phyloP scores from a whole-genome alignment of 331 rosid genomes.

The Telfairia occidentalis region DNA sequence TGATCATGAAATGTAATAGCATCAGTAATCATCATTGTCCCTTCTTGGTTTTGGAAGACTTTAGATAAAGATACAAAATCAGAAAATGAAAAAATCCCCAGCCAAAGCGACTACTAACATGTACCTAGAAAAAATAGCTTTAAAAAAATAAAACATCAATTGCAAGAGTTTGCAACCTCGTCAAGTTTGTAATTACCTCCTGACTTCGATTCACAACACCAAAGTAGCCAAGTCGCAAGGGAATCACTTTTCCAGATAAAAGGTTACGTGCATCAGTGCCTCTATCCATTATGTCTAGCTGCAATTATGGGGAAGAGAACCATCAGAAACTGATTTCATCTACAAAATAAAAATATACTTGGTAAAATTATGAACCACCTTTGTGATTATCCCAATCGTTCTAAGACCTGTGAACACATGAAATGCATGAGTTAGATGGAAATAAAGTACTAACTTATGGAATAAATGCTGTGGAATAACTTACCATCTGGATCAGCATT shows the following conservation, averaged over 20 bases:
- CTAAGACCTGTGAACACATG: conserved; percentile 56
- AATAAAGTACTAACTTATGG: background rate
- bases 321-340: conserved; percentile 20
- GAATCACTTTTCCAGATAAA: conserved; percentile 79
- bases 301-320: conserved; percentile 15
- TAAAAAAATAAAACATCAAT: background rate
- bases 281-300: conserved; percentile 99
- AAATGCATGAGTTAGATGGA: background rate
- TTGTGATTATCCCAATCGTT: conserved; percentile 92
- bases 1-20: background rate
- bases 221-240: conserved; percentile 86
- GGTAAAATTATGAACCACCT: conserved; percentile 36
- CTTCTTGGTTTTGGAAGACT: background rate
- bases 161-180: background rate
- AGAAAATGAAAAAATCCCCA: background rate
- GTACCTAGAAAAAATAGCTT: background rate
- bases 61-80: background rate
- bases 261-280: conserved; percentile 96
- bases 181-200: conserved; percentile 47
- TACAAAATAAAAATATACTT: background rate
- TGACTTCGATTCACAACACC: conserved; percentile 97
- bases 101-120: background rate
- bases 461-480: conserved; percentile 5
- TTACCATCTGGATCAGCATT: conserved; percentile 97
- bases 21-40: background rate